phyloP scores from a whole-genome alignment of 2,329 filamentous ascomycete genomes.

The Hypoxylon sp. region DNA sequence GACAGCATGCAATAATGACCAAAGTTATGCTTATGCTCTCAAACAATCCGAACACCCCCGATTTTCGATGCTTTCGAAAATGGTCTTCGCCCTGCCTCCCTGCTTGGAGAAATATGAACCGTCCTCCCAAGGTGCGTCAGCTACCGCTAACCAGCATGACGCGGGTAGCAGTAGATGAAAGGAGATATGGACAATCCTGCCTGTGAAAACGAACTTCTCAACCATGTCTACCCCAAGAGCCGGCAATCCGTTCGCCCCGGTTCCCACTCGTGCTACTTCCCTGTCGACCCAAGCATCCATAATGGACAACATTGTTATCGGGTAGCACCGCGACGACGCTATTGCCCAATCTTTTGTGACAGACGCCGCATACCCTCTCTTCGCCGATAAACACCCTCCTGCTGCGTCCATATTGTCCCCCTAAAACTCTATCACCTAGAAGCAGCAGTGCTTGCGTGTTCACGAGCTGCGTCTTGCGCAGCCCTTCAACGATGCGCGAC shows the following conservation, averaged over 20 bases:
- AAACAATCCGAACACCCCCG: conserved; percentile 19
- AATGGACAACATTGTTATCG: conserved; percentile 82
- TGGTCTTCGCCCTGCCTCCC: conserved; percentile 1
- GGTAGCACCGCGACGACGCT: conserved; percentile 91
- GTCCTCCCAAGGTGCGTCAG: no score
- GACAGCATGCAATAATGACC: conserved; percentile 26
- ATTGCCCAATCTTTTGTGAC: conserved; percentile 89
- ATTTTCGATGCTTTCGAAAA: conserved; percentile 19
- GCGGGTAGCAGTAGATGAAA: no score
- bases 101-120: no score
- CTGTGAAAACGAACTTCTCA: no score
- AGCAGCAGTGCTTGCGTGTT: conserved; percentile 76
- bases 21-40: conserved; percentile 10
- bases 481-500: conserved; percentile 76
- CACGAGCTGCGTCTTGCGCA: conserved; percentile 83
- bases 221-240: conserved; percentile 44
- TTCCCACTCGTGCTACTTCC: conserved; percentile 49
- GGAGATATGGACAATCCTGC: no score
- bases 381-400: conserved; percentile 82
- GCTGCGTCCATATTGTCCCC: conserved; percentile 62
- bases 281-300: conserved; percentile 72
- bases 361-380: conserved; percentile 89
- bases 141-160: neutral
- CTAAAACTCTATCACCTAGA: conserved; percentile 71
- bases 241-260: conserved; percentile 43